Conservation (phyloP, 768 basidiomycete species). For the Cyclocybe cylindracea region DNA sequence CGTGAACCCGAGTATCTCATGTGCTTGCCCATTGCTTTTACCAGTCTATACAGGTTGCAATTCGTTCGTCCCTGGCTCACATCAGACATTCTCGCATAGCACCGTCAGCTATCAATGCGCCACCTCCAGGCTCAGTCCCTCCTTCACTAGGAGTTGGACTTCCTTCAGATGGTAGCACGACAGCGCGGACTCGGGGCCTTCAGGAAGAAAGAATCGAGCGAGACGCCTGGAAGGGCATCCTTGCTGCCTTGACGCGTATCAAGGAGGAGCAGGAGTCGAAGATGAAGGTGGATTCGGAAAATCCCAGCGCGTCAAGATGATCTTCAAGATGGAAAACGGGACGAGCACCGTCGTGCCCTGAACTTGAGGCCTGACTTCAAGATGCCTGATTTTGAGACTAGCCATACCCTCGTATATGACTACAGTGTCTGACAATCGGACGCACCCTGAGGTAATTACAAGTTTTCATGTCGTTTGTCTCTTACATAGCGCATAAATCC, state of each 20-base stretch:
- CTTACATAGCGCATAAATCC: too few species aligned
- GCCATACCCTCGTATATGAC: too few species aligned
- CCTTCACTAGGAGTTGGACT: conserved; percentile 79
- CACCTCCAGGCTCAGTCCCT: conserved; percentile 70
- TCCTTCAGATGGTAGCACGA: conserved; percentile 42
- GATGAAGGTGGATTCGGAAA: conserved; percentile 8
- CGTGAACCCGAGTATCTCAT: background rate
- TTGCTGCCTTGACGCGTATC: conserved; percentile 65
- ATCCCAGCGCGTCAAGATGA: conserved; percentile 21
- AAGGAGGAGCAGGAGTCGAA: conserved; percentile 42
- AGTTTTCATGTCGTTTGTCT: too few species aligned
- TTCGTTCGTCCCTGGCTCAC: conserved; percentile 80
- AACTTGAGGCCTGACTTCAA: too few species aligned
- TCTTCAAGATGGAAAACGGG: background rate
- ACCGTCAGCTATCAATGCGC: conserved; percentile 85
- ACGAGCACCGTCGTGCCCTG: too few species aligned
- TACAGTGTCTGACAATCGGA: too few species aligned
- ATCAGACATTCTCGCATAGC: conserved; percentile 82
- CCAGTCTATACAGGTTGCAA: conserved; percentile 73
- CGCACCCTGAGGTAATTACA: too few species aligned
- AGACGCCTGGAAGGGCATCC: conserved; percentile 77
- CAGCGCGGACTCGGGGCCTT: conserved; percentile 55
- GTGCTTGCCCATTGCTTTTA: conserved; percentile 3
- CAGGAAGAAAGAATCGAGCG: conserved; percentile 78
- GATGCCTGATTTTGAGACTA: too few species aligned